These are phyloP conservation scores for Parmelia sp. DNA, from an alignment of 495 filamentous ascomycete species.

Conservation along the genomic window DNA sequence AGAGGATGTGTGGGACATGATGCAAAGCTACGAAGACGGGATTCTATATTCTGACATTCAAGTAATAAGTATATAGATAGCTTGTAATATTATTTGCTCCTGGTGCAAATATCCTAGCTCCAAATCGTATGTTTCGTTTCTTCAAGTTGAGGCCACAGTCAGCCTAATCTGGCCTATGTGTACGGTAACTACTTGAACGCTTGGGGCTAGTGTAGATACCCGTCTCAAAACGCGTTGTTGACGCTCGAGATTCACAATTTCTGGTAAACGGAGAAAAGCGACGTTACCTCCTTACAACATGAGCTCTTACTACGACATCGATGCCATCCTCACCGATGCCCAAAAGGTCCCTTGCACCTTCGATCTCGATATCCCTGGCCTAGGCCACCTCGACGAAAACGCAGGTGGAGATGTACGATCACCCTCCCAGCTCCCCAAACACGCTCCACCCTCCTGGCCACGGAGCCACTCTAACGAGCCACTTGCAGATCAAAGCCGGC, in stretches of 20 bases:
- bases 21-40: neutral
- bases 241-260: neutral
- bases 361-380: slow-evolving; percentile 74
- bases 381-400: slow-evolving; percentile 83
- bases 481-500: slow-evolving; percentile 62
- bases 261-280: neutral
- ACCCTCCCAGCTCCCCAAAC: neutral
- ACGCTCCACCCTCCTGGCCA: neutral
- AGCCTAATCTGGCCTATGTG: neutral
- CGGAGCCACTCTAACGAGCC: neutral
- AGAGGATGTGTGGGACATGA: neutral
- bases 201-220: neutral
- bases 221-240: neutral
- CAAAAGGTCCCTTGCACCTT: slow-evolving; percentile 96
- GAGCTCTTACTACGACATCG: slow-evolving; percentile 91
- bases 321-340: slow-evolving; percentile 82
- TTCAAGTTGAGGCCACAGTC: neutral
- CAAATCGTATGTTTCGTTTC: neutral
- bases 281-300: slow-evolving; percentile 26
- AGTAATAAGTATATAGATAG: neutral
- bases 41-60: neutral
- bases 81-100: neutral
- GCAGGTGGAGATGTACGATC: slow-evolving; percentile 52
- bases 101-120: neutral
- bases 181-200: too few relatives aligned